Base-by-base conservation (phyloP, 495 filamentous ascomycete species). In the Aspergillus indologenus region DNA sequence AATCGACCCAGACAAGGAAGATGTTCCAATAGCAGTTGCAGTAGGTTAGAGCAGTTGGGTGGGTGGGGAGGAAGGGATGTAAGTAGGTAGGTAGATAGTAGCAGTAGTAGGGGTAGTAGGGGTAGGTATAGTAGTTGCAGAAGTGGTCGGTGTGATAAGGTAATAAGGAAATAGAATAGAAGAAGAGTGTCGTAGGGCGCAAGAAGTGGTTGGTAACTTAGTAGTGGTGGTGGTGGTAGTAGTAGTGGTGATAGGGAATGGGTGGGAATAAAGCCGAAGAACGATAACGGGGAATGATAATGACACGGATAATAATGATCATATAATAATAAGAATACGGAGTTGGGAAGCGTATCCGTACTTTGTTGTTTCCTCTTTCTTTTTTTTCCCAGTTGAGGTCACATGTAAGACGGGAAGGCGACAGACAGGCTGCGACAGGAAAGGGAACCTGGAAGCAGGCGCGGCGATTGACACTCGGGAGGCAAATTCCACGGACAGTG, bases 331-430 rank as follows among this genome's bases (percentile, higher is more conserved):
- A 40, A 40, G 34, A 60, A 61, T 45, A 29, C 44, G 54, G 54
- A 53, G 57, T 34, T 52, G 55, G 22, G 56, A 50, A 50, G 45
- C 18, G 20, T 48, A n/a, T 48, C 45, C 19, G 45, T 48, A 21
- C 19, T 46, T 21, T n/a, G 45, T 18, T 46, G 21, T 20, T 48
- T 15, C n/a, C n/a, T n/a, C n/a, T 48, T 21, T 24, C 20, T 22
- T n/a, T 18, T 14, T 31, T 29, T 29, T 11, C n/a, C 21, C 23
- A 17, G n/a, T 24, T 50, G 49, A 57, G 54, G 48, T 63, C 61
- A 63, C 61, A 63, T 63, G 61, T 54, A 57, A 49, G 42, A 47
- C 53, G 42, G 57, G 45, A 57, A 57, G 20, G 22, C 43, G 45
- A 40, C 34, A 40, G 34, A 15, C 5, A 7, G 12, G 34, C 34